Evolutionary conservation across 2,329 filamentous ascomycete genomes (phyloP), one percentile per base, ranked within the genome.

Genomic region (Neonectria coccinea): DNA sequence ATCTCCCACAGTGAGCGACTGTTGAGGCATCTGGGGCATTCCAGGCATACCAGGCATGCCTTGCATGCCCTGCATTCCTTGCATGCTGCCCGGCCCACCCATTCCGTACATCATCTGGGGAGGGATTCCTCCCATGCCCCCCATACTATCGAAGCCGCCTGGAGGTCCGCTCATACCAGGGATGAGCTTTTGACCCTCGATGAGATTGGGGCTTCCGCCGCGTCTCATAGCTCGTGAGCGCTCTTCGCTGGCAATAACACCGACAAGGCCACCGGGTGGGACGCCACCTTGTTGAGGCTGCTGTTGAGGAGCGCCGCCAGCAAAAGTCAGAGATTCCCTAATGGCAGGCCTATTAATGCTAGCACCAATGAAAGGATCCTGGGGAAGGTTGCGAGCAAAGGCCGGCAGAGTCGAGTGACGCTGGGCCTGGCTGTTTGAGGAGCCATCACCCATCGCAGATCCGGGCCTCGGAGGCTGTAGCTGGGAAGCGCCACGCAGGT

Each of bases 211-310:
- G 73, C 91, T 96, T 36, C 92, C 93, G 74, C 93, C 93, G 74
- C 93, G 85, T 71, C 93, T 86, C 83, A 93, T 84, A 31, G 93
- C 93, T 68, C 90, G 87, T 44, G 91, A 91, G 52, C 92, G 87
- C 77, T 97, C 93, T 79, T 97, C 93, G 56, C 84, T 91, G 36
- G 92, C 92, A 79, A 97, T 97, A 9, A 97, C 92, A 10, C 93
- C 93, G 20, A 97, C 91, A 11, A 97, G 84, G 11, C 94, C 94
- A 45, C 92, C 93, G 1, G 91, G 91, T 16, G 91, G 91, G 6
- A 85, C 74, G 25, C 79, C 64, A 27, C 79, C 64, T 51, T 74
- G 72, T 25, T 74, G 77, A 44, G 79, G 75, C 75, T 80, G 75
- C 45, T 80, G 74, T 53, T 75, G 72, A 62, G 79, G 71, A 20